Evolutionary conservation across 495 filamentous ascomycete genomes (phyloP).

Genomic region (Aspergillus olivimuriae): DNA sequence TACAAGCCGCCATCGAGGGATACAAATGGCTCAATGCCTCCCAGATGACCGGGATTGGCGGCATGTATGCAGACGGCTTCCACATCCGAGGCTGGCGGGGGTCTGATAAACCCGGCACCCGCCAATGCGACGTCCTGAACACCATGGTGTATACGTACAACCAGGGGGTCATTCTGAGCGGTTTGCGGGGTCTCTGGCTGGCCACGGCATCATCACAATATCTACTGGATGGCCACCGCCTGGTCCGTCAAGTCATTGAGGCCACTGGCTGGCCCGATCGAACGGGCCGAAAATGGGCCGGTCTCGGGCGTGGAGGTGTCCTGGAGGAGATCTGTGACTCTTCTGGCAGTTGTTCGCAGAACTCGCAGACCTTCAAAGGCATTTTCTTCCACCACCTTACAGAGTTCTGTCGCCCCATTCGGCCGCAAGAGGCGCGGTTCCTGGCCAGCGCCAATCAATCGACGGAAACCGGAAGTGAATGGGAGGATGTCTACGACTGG

Average conservation of each 20-base stretch:
- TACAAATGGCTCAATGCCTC: constrained; percentile 73
- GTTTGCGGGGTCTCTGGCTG: constrained; percentile 71
- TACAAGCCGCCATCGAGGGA: constrained; percentile 64
- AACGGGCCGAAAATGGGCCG: constrained; percentile 51
- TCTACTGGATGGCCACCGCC: constrained; percentile 69
- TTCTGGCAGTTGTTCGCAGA: constrained; percentile 66
- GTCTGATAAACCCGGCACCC: constrained; percentile 38
- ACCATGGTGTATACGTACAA: constrained; percentile 95
- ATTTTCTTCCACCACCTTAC: constrained; percentile 90
- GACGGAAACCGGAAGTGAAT: constrained; percentile 15
- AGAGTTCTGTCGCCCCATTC: constrained; percentile 68
- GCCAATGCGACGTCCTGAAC: constrained; percentile 69
- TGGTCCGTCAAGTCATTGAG: constrained; percentile 62
- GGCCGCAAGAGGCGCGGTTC: constrained; percentile 28
- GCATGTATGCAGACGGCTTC: constrained; percentile 84
- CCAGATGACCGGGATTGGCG: constrained; percentile 76
- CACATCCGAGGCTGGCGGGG: constrained; percentile 67
- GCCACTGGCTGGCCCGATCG: constrained; percentile 66
- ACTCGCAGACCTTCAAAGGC: constrained; percentile 90
- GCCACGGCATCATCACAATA: constrained; percentile 60
- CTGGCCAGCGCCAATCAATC: constrained; percentile 25
- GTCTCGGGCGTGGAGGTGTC: constrained; percentile 70
- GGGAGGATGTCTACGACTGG: constrained; percentile 23
- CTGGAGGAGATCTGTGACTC: constrained; percentile 85
- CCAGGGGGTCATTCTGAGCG: constrained; percentile 88